Evolutionary conservation across 169 alveolate species (phyloP).

Genomic region (Cryptosporidium viatorum): DNA sequence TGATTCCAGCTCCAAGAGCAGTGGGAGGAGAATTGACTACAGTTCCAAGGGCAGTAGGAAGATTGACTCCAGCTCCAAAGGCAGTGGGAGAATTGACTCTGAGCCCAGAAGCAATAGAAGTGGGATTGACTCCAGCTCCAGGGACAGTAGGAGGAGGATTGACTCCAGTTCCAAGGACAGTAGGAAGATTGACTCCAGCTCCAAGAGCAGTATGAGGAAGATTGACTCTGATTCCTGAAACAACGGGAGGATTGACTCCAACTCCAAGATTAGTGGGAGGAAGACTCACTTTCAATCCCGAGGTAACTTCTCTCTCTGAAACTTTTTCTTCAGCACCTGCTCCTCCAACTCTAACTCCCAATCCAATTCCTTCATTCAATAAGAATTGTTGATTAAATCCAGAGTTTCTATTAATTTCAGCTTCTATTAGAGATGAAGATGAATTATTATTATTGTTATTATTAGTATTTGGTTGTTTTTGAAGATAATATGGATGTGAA

Average conservation of each 20-base stretch:
- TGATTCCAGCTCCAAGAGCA: neutral
- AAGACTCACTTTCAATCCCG: too few relatives aligned
- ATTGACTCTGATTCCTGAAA: neutral
- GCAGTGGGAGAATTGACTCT: neutral
- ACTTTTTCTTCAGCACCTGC: too few relatives aligned
- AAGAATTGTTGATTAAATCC: neutral
- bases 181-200: neutral
- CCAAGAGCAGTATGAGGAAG: neutral
- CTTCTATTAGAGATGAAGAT: too few relatives aligned
- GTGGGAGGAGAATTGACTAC: too few relatives aligned
- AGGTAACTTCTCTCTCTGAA: too few relatives aligned
- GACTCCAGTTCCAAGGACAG: neutral
- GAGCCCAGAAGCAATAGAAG: neutral
- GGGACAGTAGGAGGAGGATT: neutral
- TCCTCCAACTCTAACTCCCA: neutral
- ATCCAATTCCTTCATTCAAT: neutral
- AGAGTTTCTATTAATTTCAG: neutral
- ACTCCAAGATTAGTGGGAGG: neutral
- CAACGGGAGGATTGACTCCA: neutral
- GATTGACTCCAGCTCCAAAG: neutral
- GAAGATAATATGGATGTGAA: neutral
- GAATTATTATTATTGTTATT: too few relatives aligned
- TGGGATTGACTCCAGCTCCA: neutral
- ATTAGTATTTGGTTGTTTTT: neutral
- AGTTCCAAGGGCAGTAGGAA: neutral